Evolutionary conservation across 2,329 filamentous ascomycete species (phyloP).

Genomic region (Piedraia hortae): DNA sequence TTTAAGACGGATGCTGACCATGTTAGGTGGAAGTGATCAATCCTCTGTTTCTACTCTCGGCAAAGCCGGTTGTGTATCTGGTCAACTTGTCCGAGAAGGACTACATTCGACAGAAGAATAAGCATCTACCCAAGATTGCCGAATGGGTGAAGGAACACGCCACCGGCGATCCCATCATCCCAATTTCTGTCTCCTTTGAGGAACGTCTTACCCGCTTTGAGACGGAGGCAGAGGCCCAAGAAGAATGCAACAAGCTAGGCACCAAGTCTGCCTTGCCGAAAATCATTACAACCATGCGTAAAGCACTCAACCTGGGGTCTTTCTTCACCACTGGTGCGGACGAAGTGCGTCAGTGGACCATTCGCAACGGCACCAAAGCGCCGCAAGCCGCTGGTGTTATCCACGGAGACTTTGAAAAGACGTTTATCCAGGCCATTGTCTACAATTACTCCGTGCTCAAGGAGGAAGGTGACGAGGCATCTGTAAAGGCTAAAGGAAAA

Average conservation of each 20-base stretch:
- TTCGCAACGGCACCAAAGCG: conserved; percentile 88
- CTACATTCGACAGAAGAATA: conserved; percentile 98
- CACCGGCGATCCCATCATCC: conserved; percentile 66
- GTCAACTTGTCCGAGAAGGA: conserved; percentile 95
- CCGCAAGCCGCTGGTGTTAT: conserved; percentile 94
- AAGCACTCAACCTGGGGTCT: conserved; percentile 63
- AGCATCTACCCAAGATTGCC: conserved; percentile 77
- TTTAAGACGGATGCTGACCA: not conserved
- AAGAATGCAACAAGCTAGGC: conserved; percentile 71
- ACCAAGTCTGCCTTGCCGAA: conserved; percentile 79
- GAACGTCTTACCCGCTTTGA: conserved; percentile 64
- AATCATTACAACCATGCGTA: conserved; percentile 77
- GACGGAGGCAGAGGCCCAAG: conserved; percentile 45
- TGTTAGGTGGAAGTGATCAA: conserved; percentile 85
- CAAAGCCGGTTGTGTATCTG: conserved; percentile 90
- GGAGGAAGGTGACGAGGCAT: conserved; percentile 67
- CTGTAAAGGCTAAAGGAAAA: conserved; percentile 84
- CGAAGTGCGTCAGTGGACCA: conserved; percentile 95
- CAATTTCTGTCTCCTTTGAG: conserved; percentile 78
- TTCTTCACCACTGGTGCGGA: conserved; percentile 95
- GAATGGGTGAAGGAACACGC: conserved; percentile 91
- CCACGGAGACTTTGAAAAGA: conserved; percentile 97
- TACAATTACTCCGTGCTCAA: conserved; percentile 66
- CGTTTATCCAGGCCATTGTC: conserved; percentile 86
- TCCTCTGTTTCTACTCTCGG: conserved; percentile 75